phyloP scores from a whole-genome alignment of 495 filamentous ascomycete genomes.

The Penicillium alfredii region DNA sequence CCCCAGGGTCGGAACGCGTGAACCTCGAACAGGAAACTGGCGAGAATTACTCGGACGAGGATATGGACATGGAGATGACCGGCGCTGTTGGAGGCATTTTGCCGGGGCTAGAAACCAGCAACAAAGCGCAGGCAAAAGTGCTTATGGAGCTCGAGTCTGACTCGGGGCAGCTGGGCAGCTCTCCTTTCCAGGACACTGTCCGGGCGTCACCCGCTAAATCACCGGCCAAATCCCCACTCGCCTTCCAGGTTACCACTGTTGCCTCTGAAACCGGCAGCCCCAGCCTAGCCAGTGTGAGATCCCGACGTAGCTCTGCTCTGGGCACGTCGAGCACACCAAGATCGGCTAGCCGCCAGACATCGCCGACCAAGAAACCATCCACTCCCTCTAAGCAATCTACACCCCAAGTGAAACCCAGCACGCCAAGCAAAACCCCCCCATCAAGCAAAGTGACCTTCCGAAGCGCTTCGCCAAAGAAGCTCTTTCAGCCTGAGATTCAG shows the following conservation, averaged over 20 bases:
- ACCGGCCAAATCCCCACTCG: constrained; percentile 20
- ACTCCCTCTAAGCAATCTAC: constrained; percentile 48
- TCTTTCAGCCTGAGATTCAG: constrained; percentile 45
- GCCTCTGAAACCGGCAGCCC: constrained; percentile 58
- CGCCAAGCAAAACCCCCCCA: constrained; percentile 48
- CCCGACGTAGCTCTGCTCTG: constrained; percentile 45
- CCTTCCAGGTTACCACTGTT: constrained; percentile 36
- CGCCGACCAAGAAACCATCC: constrained; percentile 40
- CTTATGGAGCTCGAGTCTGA: constrained; percentile 57
- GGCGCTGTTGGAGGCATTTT: constrained; percentile 65
- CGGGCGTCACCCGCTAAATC: constrained; percentile 25
- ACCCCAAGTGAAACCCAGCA: constrained; percentile 45
- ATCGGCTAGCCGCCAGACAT: constrained; percentile 25
- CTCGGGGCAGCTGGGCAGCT: constrained; percentile 47
- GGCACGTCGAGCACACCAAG: constrained; percentile 41
- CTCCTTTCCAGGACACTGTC: constrained; percentile 45
- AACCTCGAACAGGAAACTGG: constrained; percentile 33
- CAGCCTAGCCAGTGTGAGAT: constrained; percentile 48
- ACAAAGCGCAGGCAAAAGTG: constrained; percentile 48
- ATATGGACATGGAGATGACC: constrained; percentile 66
- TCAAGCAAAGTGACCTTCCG: constrained; percentile 39
- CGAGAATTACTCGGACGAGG: constrained; percentile 39
- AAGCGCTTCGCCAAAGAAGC: constrained; percentile 50
- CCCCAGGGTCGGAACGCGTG: constrained; percentile 23
- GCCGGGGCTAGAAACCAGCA: constrained; percentile 29